Evolutionary conservation across 371 early-diverging fungal genomes (phyloP).

Genomic region (Lichtheimia hyalospora): DNA sequence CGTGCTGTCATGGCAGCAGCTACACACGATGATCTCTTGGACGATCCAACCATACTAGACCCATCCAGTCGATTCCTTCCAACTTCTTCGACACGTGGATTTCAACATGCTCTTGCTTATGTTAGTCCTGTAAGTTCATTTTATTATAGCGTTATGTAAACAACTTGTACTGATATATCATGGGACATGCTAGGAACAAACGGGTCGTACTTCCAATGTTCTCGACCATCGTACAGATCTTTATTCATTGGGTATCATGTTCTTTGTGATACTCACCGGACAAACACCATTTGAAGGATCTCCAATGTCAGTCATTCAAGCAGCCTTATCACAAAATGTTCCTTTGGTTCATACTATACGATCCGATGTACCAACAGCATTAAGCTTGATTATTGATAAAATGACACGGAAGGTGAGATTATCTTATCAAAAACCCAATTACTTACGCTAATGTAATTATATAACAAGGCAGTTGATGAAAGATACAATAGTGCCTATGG

Average conservation of each 20-base stretch:
- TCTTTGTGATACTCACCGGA: constrained; percentile 51
- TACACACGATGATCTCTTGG: constrained; percentile 5
- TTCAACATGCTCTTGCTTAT: constrained; percentile 35
- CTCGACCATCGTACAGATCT: constrained; percentile 59
- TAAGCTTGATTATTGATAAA: constrained; percentile 56
- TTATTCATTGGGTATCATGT: constrained; percentile 54
- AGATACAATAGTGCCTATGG: constrained; percentile 59
- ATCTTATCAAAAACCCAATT: not conserved
- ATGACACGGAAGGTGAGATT: constrained; percentile 52
- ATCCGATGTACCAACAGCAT: constrained; percentile 50
- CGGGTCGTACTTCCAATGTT: constrained; percentile 56
- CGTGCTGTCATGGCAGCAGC: constrained; percentile 19
- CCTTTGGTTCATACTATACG: constrained; percentile 47
- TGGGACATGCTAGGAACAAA: constrained; percentile 40
- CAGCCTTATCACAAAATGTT: constrained; percentile 49
- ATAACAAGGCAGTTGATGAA: constrained; percentile 51
- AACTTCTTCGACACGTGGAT: constrained; percentile 16
- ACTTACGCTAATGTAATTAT: not conserved
- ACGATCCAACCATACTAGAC: constrained; percentile 7
- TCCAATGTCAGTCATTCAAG: constrained; percentile 53
- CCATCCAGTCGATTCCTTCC: not conserved
- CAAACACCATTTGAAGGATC: constrained; percentile 49
- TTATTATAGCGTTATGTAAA: not conserved
- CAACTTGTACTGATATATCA: not conserved
- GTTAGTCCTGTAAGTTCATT: constrained; percentile 31